Conservation (phyloP, 352 stramenopile genomes). For the Phytophthora lateralis region DNA sequence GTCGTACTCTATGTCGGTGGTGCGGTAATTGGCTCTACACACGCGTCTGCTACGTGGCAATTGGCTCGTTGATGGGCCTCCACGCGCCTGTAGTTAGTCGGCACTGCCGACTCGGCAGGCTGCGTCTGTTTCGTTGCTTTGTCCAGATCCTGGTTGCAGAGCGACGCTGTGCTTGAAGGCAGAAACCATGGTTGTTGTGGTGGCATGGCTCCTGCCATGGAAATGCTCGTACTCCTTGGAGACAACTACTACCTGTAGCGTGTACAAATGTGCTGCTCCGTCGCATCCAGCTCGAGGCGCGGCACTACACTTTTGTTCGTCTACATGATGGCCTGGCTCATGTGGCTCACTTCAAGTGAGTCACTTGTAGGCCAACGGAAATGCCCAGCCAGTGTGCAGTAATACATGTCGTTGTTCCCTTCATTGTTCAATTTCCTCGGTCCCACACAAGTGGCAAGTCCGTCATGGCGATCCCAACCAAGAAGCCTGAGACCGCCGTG, state of each 20-base stretch:
- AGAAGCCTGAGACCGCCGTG: conserved; percentile 15
- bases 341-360: conserved; percentile 1
- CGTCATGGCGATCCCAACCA: conserved; percentile 14
- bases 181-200: neutral
- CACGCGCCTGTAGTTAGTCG: conserved; percentile 5
- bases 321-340: neutral
- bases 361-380: conserved; percentile 4
- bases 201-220: neutral
- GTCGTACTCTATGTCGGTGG: conserved; percentile 12
- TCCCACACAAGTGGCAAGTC: conserved; percentile 15
- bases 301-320: neutral
- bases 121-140: neutral
- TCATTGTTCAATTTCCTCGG: conserved; percentile 28
- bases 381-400: neutral
- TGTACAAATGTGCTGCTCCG: neutral
- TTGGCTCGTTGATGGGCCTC: conserved; percentile 14
- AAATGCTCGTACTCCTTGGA: neutral
- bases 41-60: conserved; percentile 16
- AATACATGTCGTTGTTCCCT: conserved; percentile 9
- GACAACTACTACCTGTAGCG: neutral
- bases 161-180: neutral
- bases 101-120: too few relatives aligned
- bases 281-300: neutral
- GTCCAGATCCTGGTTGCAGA: neutral
- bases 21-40: conserved; percentile 18